phyloP scores from a whole-genome alignment of 2,329 filamentous ascomycete species.

The Diaporthe eres region DNA sequence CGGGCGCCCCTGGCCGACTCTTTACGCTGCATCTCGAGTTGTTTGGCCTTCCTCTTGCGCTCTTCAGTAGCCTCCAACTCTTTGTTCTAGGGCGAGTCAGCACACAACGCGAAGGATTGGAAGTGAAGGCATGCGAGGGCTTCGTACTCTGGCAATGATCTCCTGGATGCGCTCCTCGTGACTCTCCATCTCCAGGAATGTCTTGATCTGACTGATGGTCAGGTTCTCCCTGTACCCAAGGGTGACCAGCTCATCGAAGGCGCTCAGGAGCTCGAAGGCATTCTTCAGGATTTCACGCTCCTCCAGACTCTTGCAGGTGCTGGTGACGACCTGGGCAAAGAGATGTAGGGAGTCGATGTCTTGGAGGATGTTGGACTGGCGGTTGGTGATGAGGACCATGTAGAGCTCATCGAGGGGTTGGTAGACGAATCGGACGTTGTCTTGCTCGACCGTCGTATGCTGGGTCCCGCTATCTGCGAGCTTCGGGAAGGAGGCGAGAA shows the following conservation, averaged over 20 bases:
- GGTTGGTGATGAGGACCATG: constrained; percentile 99
- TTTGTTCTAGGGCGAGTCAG: constrained; percentile 79
- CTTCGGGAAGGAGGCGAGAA: constrained; percentile 97
- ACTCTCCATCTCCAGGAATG: constrained; percentile 98
- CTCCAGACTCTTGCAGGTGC: constrained; percentile 95
- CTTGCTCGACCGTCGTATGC: constrained; percentile 98
- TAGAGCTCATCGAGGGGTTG: constrained; percentile 99
- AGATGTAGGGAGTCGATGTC: constrained; percentile 99
- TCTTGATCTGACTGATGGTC: constrained; percentile 97
- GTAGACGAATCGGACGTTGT: constrained; percentile 99
- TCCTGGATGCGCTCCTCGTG: constrained; percentile 99
- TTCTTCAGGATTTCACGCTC: constrained; percentile 96
- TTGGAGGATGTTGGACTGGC: constrained; percentile 98
- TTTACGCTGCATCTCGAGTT: constrained; percentile 98
- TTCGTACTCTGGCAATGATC: constrained; percentile 87
- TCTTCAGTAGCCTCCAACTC: constrained; percentile 98
- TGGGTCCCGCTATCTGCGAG: constrained; percentile 96
- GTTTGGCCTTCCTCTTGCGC: constrained; percentile 98
- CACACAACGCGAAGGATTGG: not conserved
- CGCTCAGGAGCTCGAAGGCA: constrained; percentile 95
- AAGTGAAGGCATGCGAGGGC: not conserved
- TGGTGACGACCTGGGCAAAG: constrained; percentile 96
- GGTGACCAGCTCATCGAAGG: constrained; percentile 97
- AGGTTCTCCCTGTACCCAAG: constrained; percentile 97
- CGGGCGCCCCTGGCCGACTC: constrained; percentile 87